phyloP scores from a whole-genome alignment of 2,329 filamentous ascomycete species.

The Paraphoma sp. region DNA sequence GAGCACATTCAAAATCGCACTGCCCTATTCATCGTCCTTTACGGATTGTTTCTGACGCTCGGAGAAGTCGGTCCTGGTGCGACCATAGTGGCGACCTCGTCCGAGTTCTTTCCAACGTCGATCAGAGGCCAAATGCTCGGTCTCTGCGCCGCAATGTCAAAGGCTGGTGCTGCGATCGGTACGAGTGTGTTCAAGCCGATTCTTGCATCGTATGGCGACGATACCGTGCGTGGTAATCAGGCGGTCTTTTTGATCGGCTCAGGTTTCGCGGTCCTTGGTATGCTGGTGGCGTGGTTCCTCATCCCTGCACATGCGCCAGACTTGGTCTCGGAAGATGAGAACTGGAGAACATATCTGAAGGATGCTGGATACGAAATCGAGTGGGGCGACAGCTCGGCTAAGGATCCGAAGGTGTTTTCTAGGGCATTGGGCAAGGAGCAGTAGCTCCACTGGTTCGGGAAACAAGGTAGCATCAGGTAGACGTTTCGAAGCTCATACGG shows the following conservation, averaged over 20 bases:
- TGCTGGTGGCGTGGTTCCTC: slow-evolving; percentile 34
- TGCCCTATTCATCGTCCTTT: slow-evolving; percentile 37
- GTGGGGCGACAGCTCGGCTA: slow-evolving; percentile 29
- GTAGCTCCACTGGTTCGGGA: not conserved
- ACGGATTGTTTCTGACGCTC: slow-evolving; percentile 35
- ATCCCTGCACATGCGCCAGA: slow-evolving; percentile 33
- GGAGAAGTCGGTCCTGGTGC: slow-evolving; percentile 33
- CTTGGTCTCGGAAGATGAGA: slow-evolving; percentile 38
- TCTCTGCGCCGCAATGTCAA: slow-evolving; percentile 28
- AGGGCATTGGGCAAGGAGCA: not conserved
- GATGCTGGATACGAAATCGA: slow-evolving; percentile 28
- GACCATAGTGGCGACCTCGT: slow-evolving; percentile 19
- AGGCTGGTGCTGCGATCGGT: slow-evolving; percentile 37
- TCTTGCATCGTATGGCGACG: slow-evolving; percentile 27
- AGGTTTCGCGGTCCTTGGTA: slow-evolving; percentile 31
- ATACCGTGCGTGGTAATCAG: slow-evolving; percentile 29
- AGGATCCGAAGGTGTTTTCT: slow-evolving; percentile 18
- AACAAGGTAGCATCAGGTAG: no score
- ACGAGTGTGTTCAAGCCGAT: slow-evolving; percentile 30
- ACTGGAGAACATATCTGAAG: slow-evolving; percentile 31
- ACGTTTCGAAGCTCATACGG: no score
- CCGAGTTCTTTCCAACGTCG: slow-evolving; percentile 34
- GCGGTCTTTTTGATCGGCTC: slow-evolving; percentile 33
- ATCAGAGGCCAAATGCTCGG: slow-evolving; percentile 36
- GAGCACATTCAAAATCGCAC: slow-evolving; percentile 37